Conservation (phyloP, 768 basidiomycete species). For the Agrocybe chaxingu region DNA sequence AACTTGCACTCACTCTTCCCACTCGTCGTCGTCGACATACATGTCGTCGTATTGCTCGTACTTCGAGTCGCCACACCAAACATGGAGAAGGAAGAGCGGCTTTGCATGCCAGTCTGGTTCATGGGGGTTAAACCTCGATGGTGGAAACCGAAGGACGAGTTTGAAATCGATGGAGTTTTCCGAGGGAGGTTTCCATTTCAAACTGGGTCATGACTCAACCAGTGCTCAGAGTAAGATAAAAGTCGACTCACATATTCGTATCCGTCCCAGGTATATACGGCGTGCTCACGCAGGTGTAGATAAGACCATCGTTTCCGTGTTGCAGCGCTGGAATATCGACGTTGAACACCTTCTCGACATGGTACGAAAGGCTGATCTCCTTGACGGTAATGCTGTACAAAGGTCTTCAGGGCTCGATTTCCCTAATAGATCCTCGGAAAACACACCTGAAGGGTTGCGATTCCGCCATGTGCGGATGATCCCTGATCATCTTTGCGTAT, state of each 20-base stretch:
- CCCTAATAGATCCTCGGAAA: not conserved
- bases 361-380: constrained; percentile 82
- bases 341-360: constrained; percentile 80
- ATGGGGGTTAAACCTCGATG: constrained; percentile 43
- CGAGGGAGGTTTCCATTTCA: constrained; percentile 99
- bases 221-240: constrained; percentile 1
- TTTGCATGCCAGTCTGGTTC: constrained; percentile 82
- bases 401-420: constrained; percentile 10
- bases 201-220: constrained; percentile 37
- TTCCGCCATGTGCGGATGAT: constrained; percentile 64
- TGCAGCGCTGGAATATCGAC: constrained; percentile 81
- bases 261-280: constrained; percentile 87
- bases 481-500: constrained; percentile 62
- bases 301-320: constrained; percentile 93
- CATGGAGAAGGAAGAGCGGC: constrained; percentile 80
- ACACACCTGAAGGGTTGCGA: constrained; percentile 82
- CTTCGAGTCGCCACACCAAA: constrained; percentile 75
- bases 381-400: constrained; percentile 77
- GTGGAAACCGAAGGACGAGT: constrained; percentile 90
- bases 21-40: constrained; percentile 84
- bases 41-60: constrained; percentile 88
- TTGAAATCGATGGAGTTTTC: constrained; percentile 99
- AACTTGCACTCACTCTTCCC: constrained; percentile 72
- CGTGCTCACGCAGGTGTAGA: constrained; percentile 89
- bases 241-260: constrained; percentile 66